Base-by-base conservation (phyloP, 2,329 filamentous ascomycete genomes). In the Diplodia scrobiculata region DNA sequence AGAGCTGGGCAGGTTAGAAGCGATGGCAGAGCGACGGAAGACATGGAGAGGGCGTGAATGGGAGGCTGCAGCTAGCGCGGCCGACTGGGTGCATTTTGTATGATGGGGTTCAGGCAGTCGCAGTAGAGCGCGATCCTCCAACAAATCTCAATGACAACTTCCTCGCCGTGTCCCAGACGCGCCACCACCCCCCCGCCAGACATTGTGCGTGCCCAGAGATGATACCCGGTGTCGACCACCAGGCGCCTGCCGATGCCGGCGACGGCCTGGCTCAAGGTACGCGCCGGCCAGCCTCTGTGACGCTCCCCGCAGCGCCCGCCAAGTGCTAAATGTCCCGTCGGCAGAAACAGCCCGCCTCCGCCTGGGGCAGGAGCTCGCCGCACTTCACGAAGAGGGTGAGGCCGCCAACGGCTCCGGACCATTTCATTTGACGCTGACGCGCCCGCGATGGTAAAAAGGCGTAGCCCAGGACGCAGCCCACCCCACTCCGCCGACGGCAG, bases 101-200 rank as follows among this genome's bases (percentile, higher is more conserved):
- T 66, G 64, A 66, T 66, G 64, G 53, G 64, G 64, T 47, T 60
- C 54, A 50, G 64, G 54, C 64, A 59, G 47, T 54, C 52, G 51
- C 62, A 47, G 63, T 52, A 51, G 63, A 59, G 50, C 52, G 64
- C 64, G 64, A 66, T 58, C 45, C 63, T 65, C 45, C 38, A 65
- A 62, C 58, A 62, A 45, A 62, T 52, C 60, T 66, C 64, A 66
- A 66, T 66, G 64, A 50, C 64, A 66, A 60, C 64, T 59, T 60
- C 64, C 36, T 66, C 53, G 53, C 54, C 54, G 53, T 50, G 54
- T 47, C 53, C 29, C n/a, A 66, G 27, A 50, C 47, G 41, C 50
- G 45, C 54, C 53, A 66, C 45, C 64, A 66, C 64, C 45, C 52
- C 52, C 51, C 63, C 53, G 52, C 45, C 21, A 32, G 38, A 21